Percentiles rank a stretch among this genome's conserved stretches.
phyloP scores from a whole-genome alignment of 495 filamentous ascomycete genomes.

The Podospora tetraspora region DNA sequence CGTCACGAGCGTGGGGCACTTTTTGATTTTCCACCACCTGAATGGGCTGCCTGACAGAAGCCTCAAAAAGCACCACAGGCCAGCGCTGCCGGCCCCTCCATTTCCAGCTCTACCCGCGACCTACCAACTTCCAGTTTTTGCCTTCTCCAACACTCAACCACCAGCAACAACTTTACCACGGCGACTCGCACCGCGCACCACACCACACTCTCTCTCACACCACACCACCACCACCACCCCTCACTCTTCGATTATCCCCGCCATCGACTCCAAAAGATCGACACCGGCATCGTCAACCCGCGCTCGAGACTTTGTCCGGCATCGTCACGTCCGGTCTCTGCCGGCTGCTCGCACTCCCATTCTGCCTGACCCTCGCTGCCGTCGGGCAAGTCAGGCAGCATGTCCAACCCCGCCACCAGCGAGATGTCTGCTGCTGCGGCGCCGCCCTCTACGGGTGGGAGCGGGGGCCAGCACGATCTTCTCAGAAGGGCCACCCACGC shows the following conservation, averaged over 20 bases:
- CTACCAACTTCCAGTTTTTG: neutral
- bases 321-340: slow-evolving; percentile 8
- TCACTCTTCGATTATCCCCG: neutral
- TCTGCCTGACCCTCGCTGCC: slow-evolving; percentile 20
- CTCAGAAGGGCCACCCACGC: slow-evolving; percentile 51
- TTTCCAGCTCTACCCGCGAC: neutral
- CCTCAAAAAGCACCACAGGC: slow-evolving; percentile 3
- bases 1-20: neutral
- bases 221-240: neutral
- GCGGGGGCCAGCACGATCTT: slow-evolving; percentile 44
- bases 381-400: slow-evolving; percentile 22
- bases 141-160: neutral
- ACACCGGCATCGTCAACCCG: neutral
- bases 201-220: neutral
- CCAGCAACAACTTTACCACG: neutral
- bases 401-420: slow-evolving; percentile 29
- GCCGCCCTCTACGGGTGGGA: slow-evolving; percentile 9
- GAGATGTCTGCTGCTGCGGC: slow-evolving; percentile 13
- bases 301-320: neutral
- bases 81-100: neutral
- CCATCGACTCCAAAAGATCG: neutral
- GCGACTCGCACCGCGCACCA: neutral
- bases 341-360: slow-evolving; percentile 12
- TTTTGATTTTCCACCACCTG: neutral
- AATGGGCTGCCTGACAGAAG: neutral